These are phyloP conservation scores for Cladosporium sp. DNA, from an alignment of 2,329 filamentous ascomycete genomes.

Conservation along the genomic window DNA sequence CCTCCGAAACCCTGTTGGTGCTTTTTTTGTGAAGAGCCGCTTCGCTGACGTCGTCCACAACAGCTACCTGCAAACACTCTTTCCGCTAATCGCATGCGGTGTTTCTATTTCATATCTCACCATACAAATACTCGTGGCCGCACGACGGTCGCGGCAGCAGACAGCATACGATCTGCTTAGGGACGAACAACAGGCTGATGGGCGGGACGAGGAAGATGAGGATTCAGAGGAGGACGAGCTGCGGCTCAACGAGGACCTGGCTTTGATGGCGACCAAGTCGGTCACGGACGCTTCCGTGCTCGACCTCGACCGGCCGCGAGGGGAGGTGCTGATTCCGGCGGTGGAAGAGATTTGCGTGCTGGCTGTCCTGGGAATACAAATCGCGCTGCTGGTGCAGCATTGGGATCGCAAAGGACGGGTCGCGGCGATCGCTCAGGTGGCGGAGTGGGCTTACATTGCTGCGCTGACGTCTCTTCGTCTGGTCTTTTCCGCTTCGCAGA, in stretches of 20 bases:
- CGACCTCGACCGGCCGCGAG: conserved; percentile 68
- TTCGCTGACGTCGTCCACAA: neutral
- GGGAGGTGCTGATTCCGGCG: conserved; percentile 62
- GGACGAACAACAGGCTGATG: conserved; percentile 19
- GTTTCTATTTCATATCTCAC: conserved; percentile 64
- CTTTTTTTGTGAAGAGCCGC: conserved; percentile 1
- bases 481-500: conserved; percentile 51
- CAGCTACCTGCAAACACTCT: conserved; percentile 72
- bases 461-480: conserved; percentile 67
- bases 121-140: conserved; percentile 51
- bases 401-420: conserved; percentile 51
- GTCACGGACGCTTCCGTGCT: conserved; percentile 49
- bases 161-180: conserved; percentile 54
- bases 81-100: conserved; percentile 66
- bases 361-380: conserved; percentile 64
- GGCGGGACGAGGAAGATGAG: conserved; percentile 24
- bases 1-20: no score
- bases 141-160: conserved; percentile 18
- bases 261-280: conserved; percentile 50
- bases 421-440: conserved; percentile 60
- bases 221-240: conserved; percentile 52
- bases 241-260: conserved; percentile 50
- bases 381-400: conserved; percentile 54
- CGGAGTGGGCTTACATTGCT: conserved; percentile 76
- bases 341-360: conserved; percentile 71